A percentile compares a stretch with the other conserved stretches of the same genome.
These are phyloP conservation scores for Trematosphaeria pertusa DNA, from an alignment of 2,329 filamentous ascomycete species.

Conservation along the genomic window DNA sequence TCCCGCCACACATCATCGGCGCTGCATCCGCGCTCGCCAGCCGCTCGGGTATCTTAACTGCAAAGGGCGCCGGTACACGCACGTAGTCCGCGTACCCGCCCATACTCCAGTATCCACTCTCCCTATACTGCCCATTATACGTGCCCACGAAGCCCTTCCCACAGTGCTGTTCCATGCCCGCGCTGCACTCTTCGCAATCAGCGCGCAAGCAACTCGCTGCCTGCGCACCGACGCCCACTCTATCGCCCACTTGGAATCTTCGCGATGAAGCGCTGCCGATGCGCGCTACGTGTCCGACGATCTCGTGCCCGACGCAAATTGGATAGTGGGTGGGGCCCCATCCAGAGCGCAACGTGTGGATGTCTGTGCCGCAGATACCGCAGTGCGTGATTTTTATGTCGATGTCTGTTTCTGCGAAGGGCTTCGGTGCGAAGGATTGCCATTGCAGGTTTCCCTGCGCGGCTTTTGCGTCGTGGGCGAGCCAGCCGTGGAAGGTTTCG, in stretches of 20 bases:
- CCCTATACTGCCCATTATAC: conserved; percentile 63
- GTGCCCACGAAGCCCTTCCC: conserved; percentile 59
- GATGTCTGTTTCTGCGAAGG: conserved; percentile 42
- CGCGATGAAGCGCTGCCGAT: conserved; percentile 45
- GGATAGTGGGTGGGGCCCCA: conserved; percentile 56
- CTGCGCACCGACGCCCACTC: conserved; percentile 61
- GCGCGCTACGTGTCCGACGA: conserved; percentile 49
- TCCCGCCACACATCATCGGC: conserved; percentile 78
- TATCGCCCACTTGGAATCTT: conserved; percentile 65
- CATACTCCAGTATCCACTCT: conserved; percentile 68
- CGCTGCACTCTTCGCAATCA: conserved; percentile 62
- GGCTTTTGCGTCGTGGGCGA: conserved; percentile 58
- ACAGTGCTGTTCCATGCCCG: conserved; percentile 55
- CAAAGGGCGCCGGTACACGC: conserved; percentile 65
- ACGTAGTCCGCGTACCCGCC: conserved; percentile 68
- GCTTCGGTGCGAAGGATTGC: conserved; percentile 56
- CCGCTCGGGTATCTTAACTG: conserved; percentile 61
- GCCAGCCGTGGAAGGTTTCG: conserved; percentile 64
- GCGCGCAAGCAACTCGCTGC: conserved; percentile 55
- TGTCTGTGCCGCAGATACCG: conserved; percentile 47
- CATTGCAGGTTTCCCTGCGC: conserved; percentile 63
- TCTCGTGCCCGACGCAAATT: conserved; percentile 52
- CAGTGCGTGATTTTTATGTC: conserved; percentile 45
- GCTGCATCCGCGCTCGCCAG: conserved; percentile 62
- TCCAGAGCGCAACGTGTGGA: conserved; percentile 50